Percentiles rank a stretch among this genome's conserved stretches.
Evolutionary conservation across 2,329 filamentous ascomycete species (phyloP).

Genomic region (Botryotinia calthae): DNA sequence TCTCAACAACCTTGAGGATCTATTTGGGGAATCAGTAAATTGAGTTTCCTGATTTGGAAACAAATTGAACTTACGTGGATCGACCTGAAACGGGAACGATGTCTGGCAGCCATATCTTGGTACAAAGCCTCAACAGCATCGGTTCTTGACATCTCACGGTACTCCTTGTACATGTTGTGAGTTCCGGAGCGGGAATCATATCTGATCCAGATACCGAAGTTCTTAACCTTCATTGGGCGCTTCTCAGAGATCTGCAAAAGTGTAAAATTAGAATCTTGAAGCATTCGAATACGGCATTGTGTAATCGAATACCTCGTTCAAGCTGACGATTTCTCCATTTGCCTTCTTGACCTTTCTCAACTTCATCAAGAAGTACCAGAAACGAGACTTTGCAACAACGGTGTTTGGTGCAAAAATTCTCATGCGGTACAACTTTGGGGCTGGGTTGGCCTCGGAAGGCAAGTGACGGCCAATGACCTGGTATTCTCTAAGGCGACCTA

Average conservation of each 20-base stretch:
- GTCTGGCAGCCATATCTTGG: conserved; percentile 99
- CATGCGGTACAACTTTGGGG: conserved; percentile 99
- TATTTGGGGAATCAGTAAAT: conserved; percentile 42
- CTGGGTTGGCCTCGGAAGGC: conserved; percentile 95
- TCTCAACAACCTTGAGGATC: conserved; percentile 98
- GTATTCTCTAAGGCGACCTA: conserved; percentile 99
- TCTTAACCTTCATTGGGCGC: conserved; percentile 99
- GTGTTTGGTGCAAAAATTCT: conserved; percentile 98
- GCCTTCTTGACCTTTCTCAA: conserved; percentile 99
- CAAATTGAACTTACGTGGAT: conserved; percentile 76
- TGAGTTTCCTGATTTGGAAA: not conserved
- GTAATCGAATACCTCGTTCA: conserved; percentile 77
- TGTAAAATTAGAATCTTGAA: conserved; percentile 24
- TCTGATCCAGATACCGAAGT: conserved; percentile 99
- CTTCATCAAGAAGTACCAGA: conserved; percentile 99
- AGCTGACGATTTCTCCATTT: conserved; percentile 96
- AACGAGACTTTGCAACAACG: conserved; percentile 98
- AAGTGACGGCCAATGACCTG: conserved; percentile 99
- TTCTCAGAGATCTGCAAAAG: conserved; percentile 84
- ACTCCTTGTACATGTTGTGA: conserved; percentile 99
- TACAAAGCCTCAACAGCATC: conserved; percentile 96
- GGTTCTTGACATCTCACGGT: conserved; percentile 96
- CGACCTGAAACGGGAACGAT: conserved; percentile 95
- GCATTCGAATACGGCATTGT: conserved; percentile 7
- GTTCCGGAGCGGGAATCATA: conserved; percentile 99